Evolutionary conservation across 352 stramenopile species (phyloP).

Genomic region (Globisporangium heterothallicum): DNA sequence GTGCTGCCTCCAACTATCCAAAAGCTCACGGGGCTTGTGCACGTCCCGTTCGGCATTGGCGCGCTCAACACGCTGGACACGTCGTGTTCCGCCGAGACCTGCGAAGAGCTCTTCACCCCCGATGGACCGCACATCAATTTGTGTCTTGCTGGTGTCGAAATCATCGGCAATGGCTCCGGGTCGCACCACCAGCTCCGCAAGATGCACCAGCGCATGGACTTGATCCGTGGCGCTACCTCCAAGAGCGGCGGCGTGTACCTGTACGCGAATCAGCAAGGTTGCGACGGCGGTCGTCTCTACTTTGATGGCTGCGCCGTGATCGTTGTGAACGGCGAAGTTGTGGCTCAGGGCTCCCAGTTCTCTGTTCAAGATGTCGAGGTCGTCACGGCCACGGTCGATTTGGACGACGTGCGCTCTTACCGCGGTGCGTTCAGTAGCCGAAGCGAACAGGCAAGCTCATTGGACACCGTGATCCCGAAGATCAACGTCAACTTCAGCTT

Average conservation of each 20-base stretch:
- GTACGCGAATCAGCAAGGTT: conserved; percentile 97
- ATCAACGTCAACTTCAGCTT: conserved; percentile 75
- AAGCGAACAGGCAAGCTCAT: conserved; percentile 90
- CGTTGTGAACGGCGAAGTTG: conserved; percentile 94
- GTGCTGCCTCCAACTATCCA: conserved; percentile 83
- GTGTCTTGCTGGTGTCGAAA: conserved; percentile 92
- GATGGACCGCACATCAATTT: conserved; percentile 94
- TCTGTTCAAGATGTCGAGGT: conserved; percentile 95
- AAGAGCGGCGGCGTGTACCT: conserved; percentile 98
- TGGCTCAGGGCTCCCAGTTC: conserved; percentile 97
- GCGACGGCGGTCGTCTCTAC: conserved; percentile 95
- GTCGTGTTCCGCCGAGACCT: conserved; percentile 91
- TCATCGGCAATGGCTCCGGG: conserved; percentile 96
- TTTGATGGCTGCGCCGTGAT: conserved; percentile 98
- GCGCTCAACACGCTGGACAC: conserved; percentile 86
- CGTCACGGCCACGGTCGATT: conserved; percentile 95
- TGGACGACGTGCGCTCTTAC: conserved; percentile 97
- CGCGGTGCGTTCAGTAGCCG: conserved; percentile 90
- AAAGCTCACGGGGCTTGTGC: conserved; percentile 64
- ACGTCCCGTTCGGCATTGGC: conserved; percentile 81
- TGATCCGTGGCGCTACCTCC: conserved; percentile 87
- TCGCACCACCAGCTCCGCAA: conserved; percentile 97
- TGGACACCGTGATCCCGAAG: conserved; percentile 62
- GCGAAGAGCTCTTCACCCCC: conserved; percentile 98
- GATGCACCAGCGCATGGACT: conserved; percentile 87